Evolutionary conservation across 2,329 filamentous ascomycete species (phyloP), one percentile per base, ranked within the genome.

Genomic region (Aspergillus luchuensis): DNA sequence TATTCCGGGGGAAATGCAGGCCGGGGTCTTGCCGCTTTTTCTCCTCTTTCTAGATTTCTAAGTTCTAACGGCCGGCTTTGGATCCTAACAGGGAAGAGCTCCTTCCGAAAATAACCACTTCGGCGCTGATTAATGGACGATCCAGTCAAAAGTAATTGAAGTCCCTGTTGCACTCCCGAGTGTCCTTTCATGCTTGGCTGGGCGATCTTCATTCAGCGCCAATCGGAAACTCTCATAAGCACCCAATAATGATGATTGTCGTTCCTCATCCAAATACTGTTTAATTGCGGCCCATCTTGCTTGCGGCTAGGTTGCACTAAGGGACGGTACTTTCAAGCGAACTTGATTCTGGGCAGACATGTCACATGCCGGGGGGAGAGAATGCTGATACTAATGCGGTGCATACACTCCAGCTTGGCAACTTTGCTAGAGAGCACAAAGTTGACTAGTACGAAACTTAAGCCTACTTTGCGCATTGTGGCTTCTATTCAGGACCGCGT

Each of bases 231-330:
- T 17, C 45, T 19, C 25, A 50, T 50, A 50, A 50, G 28, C 47
- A 50, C 47, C 47, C 47, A 50, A 50, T 50, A 50, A 50, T 50
- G 47, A 17, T 17, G 47, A 50, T 50, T 50, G 47, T 33, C 47
- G 15, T 17, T 17, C 25, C 47, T 30, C 28, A 33, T 33, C 8
- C 47, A 11, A 49, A 49, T 49, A 33, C 33, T 36, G 11, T 36
- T n/a, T 4, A n/a, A 8, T 49, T 33, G 47, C 47, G 23, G 28
- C 47, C 23, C 25, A 50, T 50, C 19, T 21, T 50, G 21, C 21
- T 25, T 25, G n/a, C n/a, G 25, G n/a, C 28, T 50, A 50, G 23
- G 41, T 13, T 11, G 8, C 11, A 36, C 33, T 36, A 36, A 5
- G 33, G 33, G 33, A 5, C n/a, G 5, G 47, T 50, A 33, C 47